Base-by-base conservation (phyloP, 345 rosid genomes). In the Aurinia saxatilis region DNA sequence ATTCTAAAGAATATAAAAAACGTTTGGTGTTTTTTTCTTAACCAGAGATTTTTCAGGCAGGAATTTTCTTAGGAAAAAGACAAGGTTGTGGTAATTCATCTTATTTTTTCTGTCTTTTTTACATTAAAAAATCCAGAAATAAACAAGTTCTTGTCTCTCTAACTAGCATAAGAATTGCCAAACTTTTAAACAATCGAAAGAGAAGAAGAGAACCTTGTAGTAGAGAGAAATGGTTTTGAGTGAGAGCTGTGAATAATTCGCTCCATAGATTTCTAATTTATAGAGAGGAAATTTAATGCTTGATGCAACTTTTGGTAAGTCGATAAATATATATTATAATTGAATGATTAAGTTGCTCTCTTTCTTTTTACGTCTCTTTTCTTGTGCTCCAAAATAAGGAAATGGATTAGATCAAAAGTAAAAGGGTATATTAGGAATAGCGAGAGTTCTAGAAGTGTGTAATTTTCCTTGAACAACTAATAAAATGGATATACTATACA, bases 1-100 rank as follows among this genome's bases (percentile, higher is more conserved):
- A 46, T 61, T 69, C 73, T 61, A 12, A 0, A 61, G 36, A 61
- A 69, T 69, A 69, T 53, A 46, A 46, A 69, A 69, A 10, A 37
- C 2, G 13, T 27, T 61, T 53, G 67, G 50, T 69, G 68, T 69
- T 44, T 69, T 29, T 53, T 48, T 69, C 9, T 13, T 45, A 46
- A 54, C 73, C 73, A 69, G 63, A 69, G 73, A 69, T 61, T 69
- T 69, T 61, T 53, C 57, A 61, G 68, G 63, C 14, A 13, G 61
- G 57, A 69, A 69, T 69, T 69, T 61, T 61, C 73, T n/a, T 3
- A 29, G 29, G 3, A 68, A 48, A 68, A 34, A 7, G 10, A 51
- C 23, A 35, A 60, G 10, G 8, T 66, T 23, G 46, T 66, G 55
- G 45, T 55, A 48, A 35, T 65, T 65, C 70, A 4, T 63, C 23